Evolutionary conservation across 208 protist genomes (phyloP).

Genomic region (Trypanosomatidae sp.): DNA sequence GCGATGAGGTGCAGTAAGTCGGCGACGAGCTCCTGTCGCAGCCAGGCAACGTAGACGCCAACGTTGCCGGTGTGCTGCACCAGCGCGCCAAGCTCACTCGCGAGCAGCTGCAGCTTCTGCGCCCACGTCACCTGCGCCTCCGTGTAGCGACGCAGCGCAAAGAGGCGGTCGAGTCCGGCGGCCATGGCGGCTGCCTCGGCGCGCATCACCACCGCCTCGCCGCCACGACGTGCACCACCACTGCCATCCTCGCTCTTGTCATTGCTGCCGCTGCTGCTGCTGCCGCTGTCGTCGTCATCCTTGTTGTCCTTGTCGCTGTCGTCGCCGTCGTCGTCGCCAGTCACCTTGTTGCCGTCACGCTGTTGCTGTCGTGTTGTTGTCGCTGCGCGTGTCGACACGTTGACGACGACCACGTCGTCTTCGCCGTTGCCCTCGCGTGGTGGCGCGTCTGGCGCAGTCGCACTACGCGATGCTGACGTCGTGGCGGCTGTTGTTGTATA

Average conservation of each 20-base stretch:
- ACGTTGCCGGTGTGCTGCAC: conserved; percentile 41
- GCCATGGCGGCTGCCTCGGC: conserved; percentile 47
- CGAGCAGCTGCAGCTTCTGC: conserved; percentile 44
- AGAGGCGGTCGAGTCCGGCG: conserved; percentile 50
- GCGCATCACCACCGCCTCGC: conserved; percentile 35
- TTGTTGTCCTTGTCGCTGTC: no score
- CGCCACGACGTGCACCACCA: conserved; percentile 4
- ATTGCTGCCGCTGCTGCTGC: no score
- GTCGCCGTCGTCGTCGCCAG: neutral
- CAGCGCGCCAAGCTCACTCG: conserved; percentile 35
- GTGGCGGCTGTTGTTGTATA: conserved; percentile 14
- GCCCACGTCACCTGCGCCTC: conserved; percentile 78
- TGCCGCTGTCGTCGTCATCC: no score
- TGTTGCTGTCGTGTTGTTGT: no score
- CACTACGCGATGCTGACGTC: conserved; percentile 2
- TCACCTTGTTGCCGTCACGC: no score
- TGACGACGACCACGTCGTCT: no score
- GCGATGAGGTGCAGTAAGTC: conserved; percentile 70
- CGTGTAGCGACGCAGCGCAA: conserved; percentile 48
- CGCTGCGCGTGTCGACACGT: no score
- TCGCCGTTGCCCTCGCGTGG: neutral
- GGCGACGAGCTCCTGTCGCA: conserved; percentile 57
- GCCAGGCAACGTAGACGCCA: conserved; percentile 53
- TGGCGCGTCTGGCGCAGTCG: neutral
- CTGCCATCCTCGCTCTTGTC: conserved; percentile 5